Base-by-base conservation (phyloP, 768 basidiomycete species). In the Clavulina sp. region DNA sequence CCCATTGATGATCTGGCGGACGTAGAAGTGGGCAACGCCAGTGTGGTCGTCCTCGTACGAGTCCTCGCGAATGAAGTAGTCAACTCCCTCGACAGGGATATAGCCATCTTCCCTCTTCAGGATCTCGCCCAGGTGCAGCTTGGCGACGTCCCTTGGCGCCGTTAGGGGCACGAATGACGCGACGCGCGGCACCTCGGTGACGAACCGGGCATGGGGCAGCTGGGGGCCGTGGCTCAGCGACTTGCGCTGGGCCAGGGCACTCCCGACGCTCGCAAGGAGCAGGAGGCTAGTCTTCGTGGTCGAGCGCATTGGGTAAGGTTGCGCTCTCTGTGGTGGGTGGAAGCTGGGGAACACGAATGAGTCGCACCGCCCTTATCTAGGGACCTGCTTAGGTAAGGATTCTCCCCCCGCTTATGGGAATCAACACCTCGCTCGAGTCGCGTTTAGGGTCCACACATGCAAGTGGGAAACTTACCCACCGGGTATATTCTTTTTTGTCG, bases 21-120 rank as follows among this genome's bases (percentile, higher is more conserved):
- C 78, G 62, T 92, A 93, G 58, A 89, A 72, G 66, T 96, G 89
- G 28, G 86, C 81, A 48, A 95, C 73, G n/a, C 83, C 84, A 2
- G 85, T 89, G 54, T 74, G 76, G 53, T 68, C 66, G 68, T 96
- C 92, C 44, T 84, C 87, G 65, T 93, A 92, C 13, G 84, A 86
- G 67, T 88, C 84, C 52, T 77, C 69, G 51, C 86, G 78, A 56
- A 91, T 52, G 28, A 36, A 40, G 56, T 74, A 60, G 9, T 52
- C 51, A 28, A 50, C 69, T 60, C 18, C 63, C 24, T 46, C 43
- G 43, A 46, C 24, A 46, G 9, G 13, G 43, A 24, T 16, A 58
- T 34, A 34, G 52, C 43, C 54, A 48, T 69, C 61, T 52, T 72
- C 63, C 29, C 67, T 63, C 18, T 57, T 60, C 23, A 76, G 66